Evolutionary conservation across 1,284 basidiomycete species (phyloP).

Genomic region (Chalciporus piperatoides): DNA sequence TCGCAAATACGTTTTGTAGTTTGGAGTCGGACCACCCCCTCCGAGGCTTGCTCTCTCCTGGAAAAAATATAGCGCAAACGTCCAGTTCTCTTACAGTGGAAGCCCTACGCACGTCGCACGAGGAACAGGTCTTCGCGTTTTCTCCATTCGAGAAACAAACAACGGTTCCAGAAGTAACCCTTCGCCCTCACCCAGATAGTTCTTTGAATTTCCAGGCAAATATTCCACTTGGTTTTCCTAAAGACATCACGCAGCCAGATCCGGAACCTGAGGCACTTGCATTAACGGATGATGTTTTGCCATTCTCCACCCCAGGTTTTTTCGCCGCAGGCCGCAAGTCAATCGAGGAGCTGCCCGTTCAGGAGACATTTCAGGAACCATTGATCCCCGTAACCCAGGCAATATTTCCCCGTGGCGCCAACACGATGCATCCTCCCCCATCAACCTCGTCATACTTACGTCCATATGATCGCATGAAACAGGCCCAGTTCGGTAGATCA

Average conservation of each 20-base stretch:
- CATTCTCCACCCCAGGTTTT: slow-evolving; percentile 31
- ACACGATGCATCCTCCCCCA: slow-evolving; percentile 15
- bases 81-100: slow-evolving; percentile 1
- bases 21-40: slow-evolving; percentile 45
- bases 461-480: slow-evolving; percentile 12
- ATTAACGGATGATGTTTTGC: slow-evolving; percentile 3
- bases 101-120: slow-evolving; percentile 7
- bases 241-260: background rate
- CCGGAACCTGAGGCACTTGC: background rate
- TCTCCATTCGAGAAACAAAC: slow-evolving; percentile 25
- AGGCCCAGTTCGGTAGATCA: slow-evolving; percentile 5
- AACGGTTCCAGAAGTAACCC: slow-evolving; percentile 4
- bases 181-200: slow-evolving; percentile 2
- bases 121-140: slow-evolving; percentile 30
- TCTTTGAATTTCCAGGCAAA: slow-evolving; percentile 1
- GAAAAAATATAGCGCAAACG: slow-evolving; percentile 1
- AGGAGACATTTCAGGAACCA: slow-evolving; percentile 4
- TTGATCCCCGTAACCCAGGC: slow-evolving; percentile 11
- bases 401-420: slow-evolving; percentile 4
- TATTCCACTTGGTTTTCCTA: background rate
- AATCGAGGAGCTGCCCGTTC: background rate
- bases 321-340: slow-evolving; percentile 17
- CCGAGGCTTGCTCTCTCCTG: slow-evolving; percentile 37
- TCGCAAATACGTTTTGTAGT: slow-evolving; percentile 40
- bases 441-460: slow-evolving; percentile 18